Base-by-base conservation (phyloP, 257 asterid genomes). In the Nyctanthes arbortristis region DNA sequence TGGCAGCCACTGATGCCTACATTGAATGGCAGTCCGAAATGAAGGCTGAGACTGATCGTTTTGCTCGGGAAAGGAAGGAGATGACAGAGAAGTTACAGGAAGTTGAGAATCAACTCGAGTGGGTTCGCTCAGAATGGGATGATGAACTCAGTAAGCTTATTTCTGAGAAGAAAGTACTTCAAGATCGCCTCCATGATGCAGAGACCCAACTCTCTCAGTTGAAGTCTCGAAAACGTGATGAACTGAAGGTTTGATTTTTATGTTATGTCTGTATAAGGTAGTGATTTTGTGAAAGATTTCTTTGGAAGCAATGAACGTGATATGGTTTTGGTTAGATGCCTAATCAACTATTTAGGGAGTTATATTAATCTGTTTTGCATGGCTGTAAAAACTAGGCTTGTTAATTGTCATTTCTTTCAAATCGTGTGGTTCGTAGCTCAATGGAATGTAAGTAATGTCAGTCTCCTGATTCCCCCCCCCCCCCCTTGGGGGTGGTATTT, bases 91-190 rank as follows among this genome's bases (percentile, higher is more conserved):
- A 84, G 79, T 70, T 87, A 61, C 98, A 91, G 79, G 98, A 91
- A 74, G 84, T 82, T 31, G 98, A 94, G 84, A 82, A 73, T 76
- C 99, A 94, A 74, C 93, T 94, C 32, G 99, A 94, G 78, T 94
- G 99, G 99, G 88, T 88, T 65, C 96, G 99, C 59, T 88, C 96
- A 25, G 99, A 94, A 77, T 79, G 81, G 75, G 96, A 88, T 78
- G 99, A 94, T 45, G 91, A 89, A 76, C 74, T 85, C 79, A 74
- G 81, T 43, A 94, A 92, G 83, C 95, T 94, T 58, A 63, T 60
- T 72, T 72, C 91, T 11, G 98, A 92, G 82, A 92, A 88, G 82
- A 90, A 86, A 64, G 63, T 27, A 69, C 78, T 87, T 78, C 97
- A 94, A 68, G 99, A 89, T 61, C 96, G 92, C 65, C 81, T 92